Evolutionary conservation across 345 rosid genomes (phyloP), one percentile per base, ranked within the genome.

Genomic region (Citrus hindsii): DNA sequence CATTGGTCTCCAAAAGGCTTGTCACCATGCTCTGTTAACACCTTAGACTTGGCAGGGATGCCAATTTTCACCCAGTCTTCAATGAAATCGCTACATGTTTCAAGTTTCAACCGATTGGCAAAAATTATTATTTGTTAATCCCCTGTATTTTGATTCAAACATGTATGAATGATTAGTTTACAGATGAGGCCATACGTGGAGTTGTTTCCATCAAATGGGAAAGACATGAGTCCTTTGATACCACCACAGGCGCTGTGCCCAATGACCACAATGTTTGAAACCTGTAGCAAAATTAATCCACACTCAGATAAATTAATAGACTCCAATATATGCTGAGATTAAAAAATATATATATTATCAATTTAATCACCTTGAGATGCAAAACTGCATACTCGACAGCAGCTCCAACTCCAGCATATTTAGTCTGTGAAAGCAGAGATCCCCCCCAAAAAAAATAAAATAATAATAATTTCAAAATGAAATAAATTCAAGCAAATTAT

Each of bases 181-280:
- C 2, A 6, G 24, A 5, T 4, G 21, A 16, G 65, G 32, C 55
- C 79, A 60, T 86, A 95, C 98, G 98, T 95, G 33, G 98, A 86
- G 81, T 76, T 83, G 56, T 74, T 80, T 76, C 97, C 97, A 59
- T 95, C 97, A 51, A 53, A 85, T 13, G 92, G 83, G 90, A 92
- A 88, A 55, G 97, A 86, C 99, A 95, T 92, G 60, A 95, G 95
- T 21, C 98, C 99, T 85, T 95, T 93, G 78, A 95, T 95, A 28
- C 99, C 99, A 81, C 99, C 99, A 72, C 99, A 95, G 79, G 84
- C 83, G 64, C 99, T 92, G 91, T 95, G 99, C 0, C 99, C 98
- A 56, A 95, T 92, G 46, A 95, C 92, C 69, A 96, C 93, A 63
- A 93, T 95, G 87, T 91, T 84, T 65, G 83, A 82, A 35, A 95